phyloP scores from a whole-genome alignment of 768 basidiomycete species.

The Suillus occidentalis region DNA sequence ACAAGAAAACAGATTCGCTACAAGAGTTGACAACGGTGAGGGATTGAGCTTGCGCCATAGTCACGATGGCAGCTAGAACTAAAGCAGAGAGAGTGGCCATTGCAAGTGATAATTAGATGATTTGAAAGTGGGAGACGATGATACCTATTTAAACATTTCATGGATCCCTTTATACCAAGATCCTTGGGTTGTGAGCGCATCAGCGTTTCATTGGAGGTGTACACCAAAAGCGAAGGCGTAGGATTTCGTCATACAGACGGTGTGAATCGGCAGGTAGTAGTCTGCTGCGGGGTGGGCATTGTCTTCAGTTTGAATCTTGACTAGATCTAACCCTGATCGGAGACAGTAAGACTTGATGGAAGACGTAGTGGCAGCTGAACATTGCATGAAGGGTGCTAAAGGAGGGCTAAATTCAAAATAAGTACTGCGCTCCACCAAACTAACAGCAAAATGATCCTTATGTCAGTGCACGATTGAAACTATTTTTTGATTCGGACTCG shows the following conservation, averaged over 20 bases:
- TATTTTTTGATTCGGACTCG: background rate
- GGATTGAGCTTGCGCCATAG: conserved; percentile 27
- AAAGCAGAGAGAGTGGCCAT: conserved; percentile 25
- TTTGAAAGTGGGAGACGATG: background rate
- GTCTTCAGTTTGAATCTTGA: background rate
- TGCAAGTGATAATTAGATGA: background rate
- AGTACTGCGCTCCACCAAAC: background rate
- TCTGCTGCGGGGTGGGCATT: background rate
- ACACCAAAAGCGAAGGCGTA: background rate
- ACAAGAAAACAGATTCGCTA: conserved; percentile 27
- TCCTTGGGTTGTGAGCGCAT: background rate
- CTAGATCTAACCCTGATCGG: background rate
- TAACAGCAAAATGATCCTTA: background rate
- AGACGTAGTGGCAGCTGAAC: background rate
- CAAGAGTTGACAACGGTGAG: conserved; percentile 30
- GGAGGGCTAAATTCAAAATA: background rate
- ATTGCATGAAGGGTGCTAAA: background rate
- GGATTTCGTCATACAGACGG: background rate
- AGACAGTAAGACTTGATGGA: background rate
- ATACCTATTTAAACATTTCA: background rate
- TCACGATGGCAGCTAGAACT: conserved; percentile 20
- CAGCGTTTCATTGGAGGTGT: background rate
- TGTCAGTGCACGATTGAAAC: background rate
- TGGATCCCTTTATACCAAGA: background rate
- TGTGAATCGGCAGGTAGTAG: background rate